Conservation (phyloP, 768 basidiomycete genomes). For the Suillus plorans region DNA sequence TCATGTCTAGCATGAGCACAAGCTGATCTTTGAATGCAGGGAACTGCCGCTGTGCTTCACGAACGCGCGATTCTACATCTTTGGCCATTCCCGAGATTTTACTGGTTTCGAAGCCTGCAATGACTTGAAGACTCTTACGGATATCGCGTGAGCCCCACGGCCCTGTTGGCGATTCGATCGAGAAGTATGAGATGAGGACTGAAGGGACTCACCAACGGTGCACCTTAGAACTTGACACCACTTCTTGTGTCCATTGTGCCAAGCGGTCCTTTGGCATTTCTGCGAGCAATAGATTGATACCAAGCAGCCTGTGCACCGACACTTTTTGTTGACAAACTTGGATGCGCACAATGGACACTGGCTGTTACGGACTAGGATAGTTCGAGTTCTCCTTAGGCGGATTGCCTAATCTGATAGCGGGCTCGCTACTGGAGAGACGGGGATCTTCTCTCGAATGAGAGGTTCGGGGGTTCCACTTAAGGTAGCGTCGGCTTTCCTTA, state of each 20-base stretch:
- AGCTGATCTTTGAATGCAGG: not conserved
- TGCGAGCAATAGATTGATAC: not conserved
- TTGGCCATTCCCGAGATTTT: not conserved
- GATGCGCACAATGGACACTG: not conserved
- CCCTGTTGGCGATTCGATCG: not conserved
- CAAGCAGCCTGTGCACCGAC: not conserved
- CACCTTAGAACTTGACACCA: conserved; percentile 1
- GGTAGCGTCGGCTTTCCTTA: no score
- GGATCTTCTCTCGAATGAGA: no score
- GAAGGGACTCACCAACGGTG: not conserved
- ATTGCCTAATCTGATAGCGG: no score
- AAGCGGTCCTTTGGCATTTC: not conserved
- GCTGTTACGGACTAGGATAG: no score
- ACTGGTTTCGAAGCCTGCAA: not conserved
- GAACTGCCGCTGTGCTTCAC: not conserved
- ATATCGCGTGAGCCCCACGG: not conserved
- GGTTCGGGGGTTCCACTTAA: no score
- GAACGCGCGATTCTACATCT: not conserved
- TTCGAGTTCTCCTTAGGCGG: no score
- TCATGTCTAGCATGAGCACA: not conserved
- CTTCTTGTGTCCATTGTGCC: not conserved
- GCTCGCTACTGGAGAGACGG: no score
- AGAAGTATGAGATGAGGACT: not conserved
- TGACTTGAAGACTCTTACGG: not conserved
- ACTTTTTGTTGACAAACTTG: not conserved